Percentiles rank a stretch among this genome's conserved stretches.
phyloP scores from a whole-genome alignment of 2,329 filamentous ascomycete species.

The Trichocomaceae sp. region DNA sequence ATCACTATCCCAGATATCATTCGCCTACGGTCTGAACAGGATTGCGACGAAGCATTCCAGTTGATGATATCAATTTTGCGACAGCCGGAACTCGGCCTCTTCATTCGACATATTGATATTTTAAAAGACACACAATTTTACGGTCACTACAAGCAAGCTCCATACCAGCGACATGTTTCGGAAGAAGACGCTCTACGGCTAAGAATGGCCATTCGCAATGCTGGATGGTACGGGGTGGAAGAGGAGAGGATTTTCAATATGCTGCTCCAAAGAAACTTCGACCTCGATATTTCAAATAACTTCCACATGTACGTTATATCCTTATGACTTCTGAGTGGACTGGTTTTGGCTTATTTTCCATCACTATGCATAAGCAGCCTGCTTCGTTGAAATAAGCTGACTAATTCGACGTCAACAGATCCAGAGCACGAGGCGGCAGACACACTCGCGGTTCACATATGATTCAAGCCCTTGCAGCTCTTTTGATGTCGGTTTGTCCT shows the following conservation, averaged over 20 bases:
- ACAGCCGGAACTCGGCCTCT: slow-evolving; percentile 8
- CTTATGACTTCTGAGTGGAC: neutral
- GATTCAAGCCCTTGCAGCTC: slow-evolving; percentile 10
- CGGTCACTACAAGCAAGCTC: slow-evolving; percentile 8
- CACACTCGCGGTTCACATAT: slow-evolving; percentile 14
- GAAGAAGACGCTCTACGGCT: slow-evolving; percentile 8
- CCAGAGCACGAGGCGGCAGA: slow-evolving; percentile 10
- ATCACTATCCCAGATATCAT: slow-evolving; percentile 8
- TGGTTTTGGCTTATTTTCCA: neutral
- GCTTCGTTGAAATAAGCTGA: no score
- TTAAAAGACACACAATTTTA: slow-evolving; percentile 10
- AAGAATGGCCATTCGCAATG: slow-evolving; percentile 9
- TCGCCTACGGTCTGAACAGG: slow-evolving; percentile 12
- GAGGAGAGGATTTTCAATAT: slow-evolving; percentile 12
- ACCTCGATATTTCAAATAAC: slow-evolving; percentile 9
- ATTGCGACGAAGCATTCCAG: slow-evolving; percentile 9
- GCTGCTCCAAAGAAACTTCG: slow-evolving; percentile 11
- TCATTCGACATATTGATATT: slow-evolving; percentile 10
- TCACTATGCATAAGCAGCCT: neutral
- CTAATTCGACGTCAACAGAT: neutral
- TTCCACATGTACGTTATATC: slow-evolving; percentile 8
- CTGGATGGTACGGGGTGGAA: slow-evolving; percentile 10
- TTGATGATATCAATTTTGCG: slow-evolving; percentile 8
- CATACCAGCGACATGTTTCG: slow-evolving; percentile 5
- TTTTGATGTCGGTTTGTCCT: slow-evolving; percentile 11